Evolutionary conservation across 345 rosid genomes (phyloP).

Genomic region (Firmiana major): DNA sequence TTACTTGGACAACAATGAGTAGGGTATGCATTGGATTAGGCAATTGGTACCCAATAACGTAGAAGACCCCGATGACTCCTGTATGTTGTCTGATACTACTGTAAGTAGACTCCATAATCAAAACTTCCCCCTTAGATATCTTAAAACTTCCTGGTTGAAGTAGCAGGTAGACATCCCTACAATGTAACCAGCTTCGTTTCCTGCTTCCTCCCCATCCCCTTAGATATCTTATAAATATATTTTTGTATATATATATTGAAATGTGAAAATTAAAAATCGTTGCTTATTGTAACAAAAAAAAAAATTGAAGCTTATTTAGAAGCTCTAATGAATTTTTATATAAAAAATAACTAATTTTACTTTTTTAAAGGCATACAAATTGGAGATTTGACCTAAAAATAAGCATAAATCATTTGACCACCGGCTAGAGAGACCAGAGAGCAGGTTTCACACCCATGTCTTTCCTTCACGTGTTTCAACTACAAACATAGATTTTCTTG

Average conservation of each 20-base stretch:
- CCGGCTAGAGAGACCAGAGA: neutral
- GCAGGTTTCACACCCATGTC: neutral
- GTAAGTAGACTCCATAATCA: conserved; percentile 59
- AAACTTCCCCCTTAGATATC: conserved; percentile 53
- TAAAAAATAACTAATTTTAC: neutral
- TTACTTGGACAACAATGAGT: conserved; percentile 31
- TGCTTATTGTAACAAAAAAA: conserved; percentile 31
- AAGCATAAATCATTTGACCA: conserved; percentile 15
- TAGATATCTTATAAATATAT: too few species aligned
- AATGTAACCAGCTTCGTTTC: conserved; percentile 80
- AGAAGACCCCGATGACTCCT: conserved; percentile 85
- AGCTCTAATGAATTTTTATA: too few species aligned
- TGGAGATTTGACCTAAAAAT: conserved; percentile 23
- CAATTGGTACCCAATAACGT: conserved; percentile 51
- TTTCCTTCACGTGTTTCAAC: neutral
- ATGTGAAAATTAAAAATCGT: conserved; percentile 56
- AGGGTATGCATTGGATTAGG: conserved; percentile 26
- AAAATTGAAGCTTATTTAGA: neutral
- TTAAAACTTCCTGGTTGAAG: conserved; percentile 60
- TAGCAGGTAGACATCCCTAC: conserved; percentile 92
- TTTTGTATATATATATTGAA: conserved; percentile 52
- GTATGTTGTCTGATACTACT: conserved; percentile 49
- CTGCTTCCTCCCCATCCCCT: conserved; percentile 75
- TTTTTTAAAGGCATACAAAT: neutral
- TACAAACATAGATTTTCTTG: neutral